Evolutionary conservation across 1,139 yeast species (phyloP).

Genomic region (Zygoascus sp.): DNA sequence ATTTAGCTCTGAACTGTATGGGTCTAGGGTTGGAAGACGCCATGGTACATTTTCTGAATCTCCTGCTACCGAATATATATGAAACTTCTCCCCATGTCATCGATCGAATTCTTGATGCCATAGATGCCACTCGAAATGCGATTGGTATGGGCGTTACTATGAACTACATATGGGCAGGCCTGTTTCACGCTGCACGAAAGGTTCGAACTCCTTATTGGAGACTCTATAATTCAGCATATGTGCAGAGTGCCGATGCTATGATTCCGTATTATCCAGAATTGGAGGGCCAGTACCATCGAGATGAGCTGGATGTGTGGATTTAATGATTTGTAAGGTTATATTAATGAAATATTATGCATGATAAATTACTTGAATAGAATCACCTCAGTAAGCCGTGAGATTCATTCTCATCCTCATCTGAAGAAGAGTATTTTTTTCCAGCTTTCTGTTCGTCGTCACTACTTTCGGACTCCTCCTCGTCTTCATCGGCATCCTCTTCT

Average conservation of each 20-base stretch:
- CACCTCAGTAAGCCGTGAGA: background rate
- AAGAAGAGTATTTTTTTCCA: constrained; percentile 15
- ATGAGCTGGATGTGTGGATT: constrained; percentile 43
- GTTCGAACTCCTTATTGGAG: constrained; percentile 87
- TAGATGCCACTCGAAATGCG: constrained; percentile 68
- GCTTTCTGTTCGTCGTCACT: too few relatives aligned
- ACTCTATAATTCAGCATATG: constrained; percentile 69
- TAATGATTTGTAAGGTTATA: constrained; percentile 17
- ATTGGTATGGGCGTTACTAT: constrained; percentile 72
- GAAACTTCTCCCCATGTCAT: constrained; percentile 97
- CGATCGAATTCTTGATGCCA: constrained; percentile 70
- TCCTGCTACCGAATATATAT: constrained; percentile 76
- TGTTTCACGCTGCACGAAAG: constrained; percentile 89
- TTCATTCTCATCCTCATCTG: background rate
- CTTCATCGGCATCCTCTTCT: constrained; percentile 23
- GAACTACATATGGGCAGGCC: constrained; percentile 81
- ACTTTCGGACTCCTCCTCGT: constrained; percentile 22
- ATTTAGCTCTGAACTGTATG: constrained; percentile 71
- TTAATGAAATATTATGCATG: background rate
- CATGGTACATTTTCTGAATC: constrained; percentile 67
- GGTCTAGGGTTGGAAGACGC: constrained; percentile 77
- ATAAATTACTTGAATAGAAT: background rate
- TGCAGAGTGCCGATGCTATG: constrained; percentile 67
- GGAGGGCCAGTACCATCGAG: constrained; percentile 29
- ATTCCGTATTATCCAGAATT: constrained; percentile 78